Evolutionary conservation across 768 basidiomycete species (phyloP), one percentile per base, ranked within the genome.

Genomic region (Serendipita indica): DNA sequence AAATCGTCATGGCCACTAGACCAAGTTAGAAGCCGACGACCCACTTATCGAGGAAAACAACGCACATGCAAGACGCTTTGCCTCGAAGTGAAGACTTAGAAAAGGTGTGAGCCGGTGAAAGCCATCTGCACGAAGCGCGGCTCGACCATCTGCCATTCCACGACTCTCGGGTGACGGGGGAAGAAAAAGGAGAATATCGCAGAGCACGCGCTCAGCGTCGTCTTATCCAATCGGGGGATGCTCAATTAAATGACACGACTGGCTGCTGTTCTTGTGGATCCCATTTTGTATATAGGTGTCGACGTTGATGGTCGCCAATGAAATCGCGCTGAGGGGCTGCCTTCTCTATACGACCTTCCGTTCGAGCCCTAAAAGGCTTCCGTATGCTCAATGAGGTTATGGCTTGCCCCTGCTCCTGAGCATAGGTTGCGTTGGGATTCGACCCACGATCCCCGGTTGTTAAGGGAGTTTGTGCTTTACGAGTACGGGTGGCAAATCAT

Each of bases 381-480:
- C 10, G 35, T 10, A 37, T 37, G 10, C n/a, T 37, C n/a, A n/a
- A 10, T 10, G 10, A 37, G 35, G 35, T 37, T 37, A 37, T 37
- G 35, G 35, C 10, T n/a, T n/a, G 35, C 35, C 35, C 10, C 35
- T 10, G n/a, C 35, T n/a, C 35, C n/a, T n/a, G 35, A 59, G 28
- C 25, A n/a, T n/a, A n/a, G 39, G 57, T n/a, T 37, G 33, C 3
- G 49, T 14, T n/a, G 45, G n/a, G n/a, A 33, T 25, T 18, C 39
- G 16, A 28, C 32, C 22, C 37, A 25, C 43, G 14, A 41, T 61
- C 25, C 12, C 25, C 33, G 25, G 14, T 45, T 41, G 30, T 59
- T 25, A 60, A 60, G 7, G 60, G 57, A 34, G n/a, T 16, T 3
- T 18, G 7, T 20, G 30, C 57, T 18, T 18, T 60, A n/a, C 39